phyloP scores from a whole-genome alignment of 179 eudicot genomes.

The Silene vulgaris region DNA sequence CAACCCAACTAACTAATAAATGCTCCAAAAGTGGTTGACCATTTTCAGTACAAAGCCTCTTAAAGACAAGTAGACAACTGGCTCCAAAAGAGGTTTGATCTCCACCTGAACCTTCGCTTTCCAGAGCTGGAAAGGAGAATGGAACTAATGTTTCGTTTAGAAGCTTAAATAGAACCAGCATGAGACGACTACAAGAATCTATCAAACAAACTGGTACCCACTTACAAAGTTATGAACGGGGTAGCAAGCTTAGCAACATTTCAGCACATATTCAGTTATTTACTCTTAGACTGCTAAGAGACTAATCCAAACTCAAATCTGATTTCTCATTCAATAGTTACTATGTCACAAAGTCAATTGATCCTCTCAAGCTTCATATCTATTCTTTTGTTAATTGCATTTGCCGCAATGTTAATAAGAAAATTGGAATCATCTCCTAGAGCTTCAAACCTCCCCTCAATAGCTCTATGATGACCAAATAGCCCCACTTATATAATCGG shows the following conservation, averaged over 20 bases:
- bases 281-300: not conserved
- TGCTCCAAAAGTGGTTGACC: not conserved
- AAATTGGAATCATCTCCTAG: not conserved
- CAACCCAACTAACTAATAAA: not conserved
- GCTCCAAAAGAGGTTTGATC: not conserved
- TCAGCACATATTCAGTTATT: not conserved
- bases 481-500: not conserved
- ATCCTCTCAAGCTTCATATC: not conserved
- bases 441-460: not conserved
- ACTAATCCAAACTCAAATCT: not conserved
- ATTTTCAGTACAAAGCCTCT: not conserved
- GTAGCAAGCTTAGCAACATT: not conserved
- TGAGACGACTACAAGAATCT: not conserved
- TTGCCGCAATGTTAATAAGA: not conserved
- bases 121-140: not conserved
- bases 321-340: not conserved
- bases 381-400: not conserved
- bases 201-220: not conserved
- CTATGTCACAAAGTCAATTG: not conserved
- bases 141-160: not conserved
- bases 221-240: not conserved
- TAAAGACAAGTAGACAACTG: not conserved
- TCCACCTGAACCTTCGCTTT: not conserved
- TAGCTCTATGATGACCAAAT: not conserved
- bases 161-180: not conserved